These are phyloP conservation scores for Saccharomycopsis malanga DNA, from an alignment of 805 yeast species.

Conservation along the genomic window DNA sequence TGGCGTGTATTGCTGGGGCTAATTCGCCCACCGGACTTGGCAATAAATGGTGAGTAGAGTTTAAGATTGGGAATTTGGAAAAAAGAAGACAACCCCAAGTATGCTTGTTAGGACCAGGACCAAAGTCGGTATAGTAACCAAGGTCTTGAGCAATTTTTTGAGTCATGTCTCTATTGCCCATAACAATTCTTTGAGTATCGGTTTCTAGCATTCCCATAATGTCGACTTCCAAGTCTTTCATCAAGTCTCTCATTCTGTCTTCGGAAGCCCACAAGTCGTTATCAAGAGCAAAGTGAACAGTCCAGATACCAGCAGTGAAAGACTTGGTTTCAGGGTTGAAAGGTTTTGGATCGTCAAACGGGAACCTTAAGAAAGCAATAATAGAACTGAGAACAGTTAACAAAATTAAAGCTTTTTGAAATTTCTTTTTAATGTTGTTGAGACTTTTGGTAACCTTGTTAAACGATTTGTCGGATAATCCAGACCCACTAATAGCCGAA, in stretches of 20 bases:
- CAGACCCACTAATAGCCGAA: neutral
- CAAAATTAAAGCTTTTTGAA: conserved; percentile 28
- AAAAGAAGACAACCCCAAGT: conserved; percentile 96
- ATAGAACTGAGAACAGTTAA: conserved; percentile 41
- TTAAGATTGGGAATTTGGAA: conserved; percentile 88
- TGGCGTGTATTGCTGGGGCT: conserved; percentile 97
- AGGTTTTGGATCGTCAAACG: conserved; percentile 56
- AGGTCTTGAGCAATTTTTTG: conserved; percentile 87
- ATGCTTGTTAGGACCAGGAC: conserved; percentile 96
- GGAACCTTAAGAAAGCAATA: conserved; percentile 50
- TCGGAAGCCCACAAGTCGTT: conserved; percentile 98
- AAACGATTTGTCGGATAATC: conserved; percentile 1
- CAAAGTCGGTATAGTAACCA: conserved; percentile 92
- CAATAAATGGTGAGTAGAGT: conserved; percentile 82
- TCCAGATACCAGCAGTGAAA: conserved; percentile 96
- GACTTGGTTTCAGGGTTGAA: conserved; percentile 60
- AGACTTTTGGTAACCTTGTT: conserved; percentile 26
- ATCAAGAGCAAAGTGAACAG: conserved; percentile 94
- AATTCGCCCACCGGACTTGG: conserved; percentile 98
- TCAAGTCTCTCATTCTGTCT: conserved; percentile 76
- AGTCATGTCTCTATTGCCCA: conserved; percentile 93
- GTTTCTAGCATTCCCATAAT: conserved; percentile 86
- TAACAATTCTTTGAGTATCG: conserved; percentile 88
- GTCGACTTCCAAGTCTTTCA: conserved; percentile 82
- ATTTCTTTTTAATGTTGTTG: conserved; percentile 22